Evolutionary conservation across 2,329 filamentous ascomycete species (phyloP), one percentile per base, ranked within the genome.

Genomic region (Colletotrichum melonis): DNA sequence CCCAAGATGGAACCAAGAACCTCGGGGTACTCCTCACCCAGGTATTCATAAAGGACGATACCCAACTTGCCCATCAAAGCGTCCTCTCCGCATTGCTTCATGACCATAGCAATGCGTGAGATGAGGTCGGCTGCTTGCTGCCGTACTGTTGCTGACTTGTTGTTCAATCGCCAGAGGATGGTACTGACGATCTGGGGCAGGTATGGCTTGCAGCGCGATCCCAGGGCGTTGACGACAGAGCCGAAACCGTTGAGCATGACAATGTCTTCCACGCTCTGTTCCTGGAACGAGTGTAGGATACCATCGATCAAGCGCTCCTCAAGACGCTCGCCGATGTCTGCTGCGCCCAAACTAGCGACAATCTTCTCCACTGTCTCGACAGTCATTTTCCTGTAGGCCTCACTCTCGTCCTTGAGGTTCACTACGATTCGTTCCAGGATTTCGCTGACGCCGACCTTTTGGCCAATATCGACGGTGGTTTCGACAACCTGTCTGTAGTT

Each of bases 401-500:
- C 97, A 82, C 94, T 98, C 83, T 99, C 97, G 80, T 99, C 97
- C 84, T 99, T 99, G 77, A 99, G 89, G 81, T 99, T 98, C 84
- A 92, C 93, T 65, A 98, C 97, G 71, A 98, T 94, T 59, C 95
- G 89, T 82, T 98, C 95, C 4, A 98, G 88, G 73, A 99, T 98
- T 86, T 98, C 96, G 77, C 95, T 93, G 67, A 95, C 95, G 55
- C 97, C 97, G n/a, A 98, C 96, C 84, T 99, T 99, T 81, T 98
- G 95, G 67, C 95, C 95, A 62, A 99, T 91, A 79, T 99, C 97
- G 16, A 98, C 96, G 0, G 97, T 99, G 0, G 97, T 99, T 82
- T 99, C 97, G 8, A 99, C 97, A 7, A 99, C 97, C 81, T 98
- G 96, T 78, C 96, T 91, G 82, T 98, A 99, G 86, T 98, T 99